Base-by-base conservation (phyloP, 257 asterid species). In the Lantana camara region DNA sequence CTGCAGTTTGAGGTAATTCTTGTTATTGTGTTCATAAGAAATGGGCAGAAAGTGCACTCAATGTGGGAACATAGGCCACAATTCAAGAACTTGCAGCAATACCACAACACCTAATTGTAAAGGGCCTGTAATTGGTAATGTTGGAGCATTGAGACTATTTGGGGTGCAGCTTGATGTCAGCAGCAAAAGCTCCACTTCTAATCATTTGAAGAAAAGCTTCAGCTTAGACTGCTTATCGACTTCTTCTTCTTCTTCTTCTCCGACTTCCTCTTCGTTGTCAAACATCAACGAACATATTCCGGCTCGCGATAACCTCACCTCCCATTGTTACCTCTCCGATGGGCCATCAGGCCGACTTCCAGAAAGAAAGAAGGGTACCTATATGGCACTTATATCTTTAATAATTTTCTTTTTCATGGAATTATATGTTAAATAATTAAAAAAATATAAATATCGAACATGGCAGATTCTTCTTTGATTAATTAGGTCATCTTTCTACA, bases 31-130 rank as follows among this genome's bases (percentile, higher is more conserved):
- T 57, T 47, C 62, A 52, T 44, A 55, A 77, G n/a, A 80, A 79
- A 91, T 85, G 97, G 94, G 82, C 12, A 88, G 97, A 29, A 91
- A 91, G 77, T 88, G 97, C 80, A 85, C 96, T 51, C 90, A 84
- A 67, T 91, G 97, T 72, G 95, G 96, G 40, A 84, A 79, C 76
- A 76, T 78, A 27, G 97, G 97, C 44, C 97, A 91, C 75, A 91
- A 91, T 76, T 82, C 96, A 69, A 91, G 94, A 76, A 85, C 97
- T 45, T 90, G 97, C 77, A 80, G 53, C 74, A 17, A 60, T 38
- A 41, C 68, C 21, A n/a, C n/a, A n/a, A n/a, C n/a, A n/a, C n/a
- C n/a, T n/a, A 69, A 35, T 35, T 2, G 4, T 9, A 35, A 41
- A 67, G 74, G 48, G 20, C 17, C 63, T 48, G 54, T 44, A 5